Conservation (phyloP, 345 rosid genomes). For the Durio zibethinus region DNA sequence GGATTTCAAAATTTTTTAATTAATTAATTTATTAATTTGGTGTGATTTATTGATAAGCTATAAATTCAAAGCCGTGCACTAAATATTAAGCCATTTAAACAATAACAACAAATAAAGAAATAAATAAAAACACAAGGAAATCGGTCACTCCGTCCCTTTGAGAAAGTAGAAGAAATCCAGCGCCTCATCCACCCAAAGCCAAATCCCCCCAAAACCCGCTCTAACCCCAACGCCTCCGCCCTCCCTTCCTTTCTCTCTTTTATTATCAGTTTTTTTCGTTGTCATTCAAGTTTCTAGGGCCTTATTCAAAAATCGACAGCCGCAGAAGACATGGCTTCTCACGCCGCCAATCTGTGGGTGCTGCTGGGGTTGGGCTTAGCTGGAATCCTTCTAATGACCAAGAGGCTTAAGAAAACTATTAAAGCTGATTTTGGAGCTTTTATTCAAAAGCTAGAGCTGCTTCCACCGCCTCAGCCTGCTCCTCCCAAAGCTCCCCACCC, state of each 20-base stretch:
- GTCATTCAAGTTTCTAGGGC: not conserved
- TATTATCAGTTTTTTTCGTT: not conserved
- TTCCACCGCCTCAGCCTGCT: slow-evolving; percentile 96
- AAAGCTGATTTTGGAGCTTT: slow-evolving; percentile 93
- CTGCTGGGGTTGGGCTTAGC: slow-evolving; percentile 82
- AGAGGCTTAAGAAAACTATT: slow-evolving; percentile 56
- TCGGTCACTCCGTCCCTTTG: not conserved
- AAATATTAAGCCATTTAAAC: no score
- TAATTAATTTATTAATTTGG: no score
- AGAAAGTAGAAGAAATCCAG: not conserved
- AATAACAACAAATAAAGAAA: no score
- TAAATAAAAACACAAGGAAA: not conserved
- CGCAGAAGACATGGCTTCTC: slow-evolving; percentile 47
- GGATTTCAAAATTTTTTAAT: no score
- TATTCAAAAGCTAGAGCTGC: slow-evolving; percentile 62
- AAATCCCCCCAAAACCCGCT: not conserved
- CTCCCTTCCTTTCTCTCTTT: not conserved
- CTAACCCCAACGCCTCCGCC: not conserved
- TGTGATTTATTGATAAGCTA: no score
- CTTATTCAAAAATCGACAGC: not conserved
- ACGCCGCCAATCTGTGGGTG: slow-evolving; percentile 77
- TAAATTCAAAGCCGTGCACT: no score
- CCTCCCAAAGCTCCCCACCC: slow-evolving; percentile 99
- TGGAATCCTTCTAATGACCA: slow-evolving; percentile 61
- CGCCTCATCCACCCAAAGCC: slow-evolving; percentile 10